Percentiles rank a stretch among this genome's conserved stretches.
phyloP scores from a whole-genome alignment of 495 filamentous ascomycete species.

The Clohesyomyces aquaticus region DNA sequence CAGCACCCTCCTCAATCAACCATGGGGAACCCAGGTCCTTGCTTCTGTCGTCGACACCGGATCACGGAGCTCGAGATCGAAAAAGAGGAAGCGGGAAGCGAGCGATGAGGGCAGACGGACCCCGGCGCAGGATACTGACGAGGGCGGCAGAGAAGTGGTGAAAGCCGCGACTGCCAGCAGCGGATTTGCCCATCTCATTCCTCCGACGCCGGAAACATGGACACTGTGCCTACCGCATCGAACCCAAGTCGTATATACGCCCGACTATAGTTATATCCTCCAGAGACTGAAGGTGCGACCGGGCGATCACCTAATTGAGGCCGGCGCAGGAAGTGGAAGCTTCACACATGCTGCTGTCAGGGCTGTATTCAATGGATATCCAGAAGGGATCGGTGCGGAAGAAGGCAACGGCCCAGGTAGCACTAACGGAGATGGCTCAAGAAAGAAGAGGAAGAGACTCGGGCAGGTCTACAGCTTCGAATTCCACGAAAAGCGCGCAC shows the following conservation, averaged over 20 bases:
- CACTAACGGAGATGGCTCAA: slow-evolving; percentile 10
- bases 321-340: slow-evolving; percentile 89
- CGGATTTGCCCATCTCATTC: slow-evolving; percentile 88
- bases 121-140: slow-evolving; percentile 36
- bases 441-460: slow-evolving; percentile 45
- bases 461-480: slow-evolving; percentile 94
- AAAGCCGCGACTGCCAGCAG: slow-evolving; percentile 64
- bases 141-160: slow-evolving; percentile 37
- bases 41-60: slow-evolving; percentile 91
- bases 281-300: slow-evolving; percentile 82
- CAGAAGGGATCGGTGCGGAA: too few relatives aligned
- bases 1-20: slow-evolving; percentile 74
- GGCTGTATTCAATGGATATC: slow-evolving; percentile 85
- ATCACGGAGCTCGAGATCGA: slow-evolving; percentile 61
- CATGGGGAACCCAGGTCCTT: slow-evolving; percentile 89
- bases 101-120: slow-evolving; percentile 37
- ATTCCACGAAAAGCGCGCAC: slow-evolving; percentile 78
- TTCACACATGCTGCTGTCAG: slow-evolving; percentile 91
- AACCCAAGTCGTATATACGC: slow-evolving; percentile 97
- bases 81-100: slow-evolving; percentile 59
- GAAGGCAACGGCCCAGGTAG: too few relatives aligned
- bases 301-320: slow-evolving; percentile 82
- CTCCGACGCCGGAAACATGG: slow-evolving; percentile 92
- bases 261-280: slow-evolving; percentile 94
- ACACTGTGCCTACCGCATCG: slow-evolving; percentile 86